A percentile compares a stretch with the other conserved stretches of the same genome.
Evolutionary conservation across 805 yeast species (phyloP).

Genomic region (Saccharomycopsis oosterbeekiorum): DNA sequence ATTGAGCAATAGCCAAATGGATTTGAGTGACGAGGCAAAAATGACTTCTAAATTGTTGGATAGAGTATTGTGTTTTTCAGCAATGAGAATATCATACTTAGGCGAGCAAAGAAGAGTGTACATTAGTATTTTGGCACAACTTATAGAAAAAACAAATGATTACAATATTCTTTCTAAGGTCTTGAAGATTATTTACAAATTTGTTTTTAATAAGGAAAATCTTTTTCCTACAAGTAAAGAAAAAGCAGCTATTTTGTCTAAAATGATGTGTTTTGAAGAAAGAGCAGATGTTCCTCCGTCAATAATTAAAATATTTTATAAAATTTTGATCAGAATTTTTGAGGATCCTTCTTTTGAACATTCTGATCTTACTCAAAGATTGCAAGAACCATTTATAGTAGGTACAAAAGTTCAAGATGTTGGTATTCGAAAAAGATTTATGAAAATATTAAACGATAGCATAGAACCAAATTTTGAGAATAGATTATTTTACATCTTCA

Average conservation of each 20-base stretch:
- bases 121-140: constrained; percentile 74
- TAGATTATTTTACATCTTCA: constrained; percentile 70
- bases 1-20: constrained; percentile 21
- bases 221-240: constrained; percentile 92
- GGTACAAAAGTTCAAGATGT: constrained; percentile 83
- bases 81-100: constrained; percentile 71
- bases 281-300: constrained; percentile 44
- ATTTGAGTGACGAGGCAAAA: constrained; percentile 51
- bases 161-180: constrained; percentile 63
- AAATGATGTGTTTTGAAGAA: constrained; percentile 87
- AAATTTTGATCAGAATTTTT: constrained; percentile 79
- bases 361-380: constrained; percentile 84
- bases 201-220: constrained; percentile 72
- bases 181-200: constrained; percentile 64
- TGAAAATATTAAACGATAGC: constrained; percentile 69
- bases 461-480: constrained; percentile 71
- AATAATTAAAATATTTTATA: constrained; percentile 67
- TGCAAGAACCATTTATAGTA: constrained; percentile 93
- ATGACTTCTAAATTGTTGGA: constrained; percentile 71
- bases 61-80: constrained; percentile 64
- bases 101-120: constrained; percentile 93
- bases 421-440: constrained; percentile 60
- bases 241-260: constrained; percentile 89
- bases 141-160: constrained; percentile 83
- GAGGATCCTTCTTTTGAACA: constrained; percentile 67